Evolutionary conservation across 2,329 filamentous ascomycete genomes (phyloP).

Genomic region (Helicocarpus griseus): DNA sequence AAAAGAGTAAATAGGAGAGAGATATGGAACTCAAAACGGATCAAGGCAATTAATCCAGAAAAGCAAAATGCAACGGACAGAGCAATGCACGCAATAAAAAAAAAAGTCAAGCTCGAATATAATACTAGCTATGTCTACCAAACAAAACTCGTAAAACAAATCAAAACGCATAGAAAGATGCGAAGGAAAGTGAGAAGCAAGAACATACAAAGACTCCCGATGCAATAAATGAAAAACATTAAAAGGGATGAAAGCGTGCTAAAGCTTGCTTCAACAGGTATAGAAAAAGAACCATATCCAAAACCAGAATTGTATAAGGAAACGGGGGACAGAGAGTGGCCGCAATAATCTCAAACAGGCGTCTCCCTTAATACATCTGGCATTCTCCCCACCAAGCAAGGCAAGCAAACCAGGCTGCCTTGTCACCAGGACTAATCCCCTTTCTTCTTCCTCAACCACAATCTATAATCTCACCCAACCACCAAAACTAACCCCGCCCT

Average conservation of each 20-base stretch:
- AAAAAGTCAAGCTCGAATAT: background rate
- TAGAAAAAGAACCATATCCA: background rate
- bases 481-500: background rate
- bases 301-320: too few relatives aligned
- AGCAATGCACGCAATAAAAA: background rate
- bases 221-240: background rate
- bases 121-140: background rate
- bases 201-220: background rate
- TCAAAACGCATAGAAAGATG: background rate
- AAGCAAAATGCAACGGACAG: too few relatives aligned
- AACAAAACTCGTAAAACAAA: background rate
- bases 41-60: background rate
- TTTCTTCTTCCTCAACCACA: background rate
- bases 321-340: background rate
- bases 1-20: too few relatives aligned
- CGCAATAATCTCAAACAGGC: too few relatives aligned
- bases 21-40: background rate
- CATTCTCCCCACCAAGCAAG: too few relatives aligned
- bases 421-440: conserved; percentile 1
- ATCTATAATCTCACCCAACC: background rate
- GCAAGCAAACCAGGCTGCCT: background rate
- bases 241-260: background rate
- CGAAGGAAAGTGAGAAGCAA: background rate
- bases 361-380: too few relatives aligned
- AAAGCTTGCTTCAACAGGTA: too few relatives aligned